Evolutionary conservation across 2,329 filamentous ascomycete species (phyloP), one percentile per base, ranked within the genome.

Genomic region (Hymenoscyphus salicellus): DNA sequence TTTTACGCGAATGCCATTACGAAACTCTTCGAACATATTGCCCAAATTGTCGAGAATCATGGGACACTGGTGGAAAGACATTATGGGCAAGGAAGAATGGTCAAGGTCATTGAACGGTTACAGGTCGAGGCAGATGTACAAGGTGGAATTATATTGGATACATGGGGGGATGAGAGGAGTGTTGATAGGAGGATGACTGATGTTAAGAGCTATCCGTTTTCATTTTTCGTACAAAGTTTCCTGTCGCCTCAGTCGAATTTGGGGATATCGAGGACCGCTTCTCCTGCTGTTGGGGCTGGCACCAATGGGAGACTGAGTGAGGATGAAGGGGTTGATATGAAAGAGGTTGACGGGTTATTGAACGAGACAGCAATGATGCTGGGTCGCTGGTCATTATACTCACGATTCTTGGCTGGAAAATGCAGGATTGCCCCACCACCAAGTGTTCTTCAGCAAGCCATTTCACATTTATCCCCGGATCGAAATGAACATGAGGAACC

Each of bases 131-230:
- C 93, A 1, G 95, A 99, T 77, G 89, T 97, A 1, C 95, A 99
- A 78, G 95, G 93, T 23, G 95, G 95, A 69, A 97, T 98, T 70
- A 89, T 99, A 65, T 81, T 99, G 61, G 95, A 99, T 75, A 95
- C 93, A 0, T 99, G 95, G 93, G 89, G 88, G 63, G 95, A 99
- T 69, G 94, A 98, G 74, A 86, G 93, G 65, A 85, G 82, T 65
- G 86, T 99, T 58, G 91, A 94, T 74, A 86, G 94, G 72, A 92
- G 90, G 74, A 81, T 99, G 66, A 98, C 91, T 2, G 95, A 99
- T 73, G 92, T 97, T 77, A 98, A 96, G 79, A 97, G 93, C 63
- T 99, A 99, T 75, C 93, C 95, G 0, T 99, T 97, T 77, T 97
- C 93, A 0, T 99, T 99, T 75, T 80, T 99, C 55, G 93, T 98